Conservation (phyloP, 805 yeast genomes). For the Starmerella apicola region DNA sequence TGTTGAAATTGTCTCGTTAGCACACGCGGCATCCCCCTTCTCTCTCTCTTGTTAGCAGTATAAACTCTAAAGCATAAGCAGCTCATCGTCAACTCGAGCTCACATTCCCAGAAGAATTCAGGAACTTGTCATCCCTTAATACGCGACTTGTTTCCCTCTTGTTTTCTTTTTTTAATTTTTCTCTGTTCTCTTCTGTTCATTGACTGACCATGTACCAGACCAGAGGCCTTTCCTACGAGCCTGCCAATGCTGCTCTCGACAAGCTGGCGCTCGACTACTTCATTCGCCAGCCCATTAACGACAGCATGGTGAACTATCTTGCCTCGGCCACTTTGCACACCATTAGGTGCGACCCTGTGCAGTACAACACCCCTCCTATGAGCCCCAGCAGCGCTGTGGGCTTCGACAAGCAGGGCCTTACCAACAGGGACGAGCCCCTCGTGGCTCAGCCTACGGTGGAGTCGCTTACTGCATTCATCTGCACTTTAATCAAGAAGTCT, state of each 20-base stretch:
- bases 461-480: constrained; percentile 43
- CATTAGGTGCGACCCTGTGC: constrained; percentile 28
- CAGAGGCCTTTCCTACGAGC: background rate
- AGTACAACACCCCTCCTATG: constrained; percentile 21
- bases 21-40: no score
- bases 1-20: no score
- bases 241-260: constrained; percentile 19
- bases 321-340: constrained; percentile 32
- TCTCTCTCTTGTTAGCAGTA: no score
- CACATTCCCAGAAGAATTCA: no score
- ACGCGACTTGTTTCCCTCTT: no score
- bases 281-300: constrained; percentile 31
- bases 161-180: no score
- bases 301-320: constrained; percentile 32
- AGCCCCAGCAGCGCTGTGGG: constrained; percentile 14
- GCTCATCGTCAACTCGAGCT: no score
- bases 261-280: constrained; percentile 31
- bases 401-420: background rate
- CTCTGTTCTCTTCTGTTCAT: no score
- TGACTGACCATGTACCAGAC: background rate
- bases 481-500: constrained; percentile 59
- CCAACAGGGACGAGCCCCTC: constrained; percentile 1
- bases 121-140: no score
- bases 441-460: constrained; percentile 24
- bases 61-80: no score